A percentile compares a stretch with the other conserved stretches of the same genome.
Conservation (phyloP, 2,329 filamentous ascomycete species). For the Colletotrichum truncatum region DNA sequence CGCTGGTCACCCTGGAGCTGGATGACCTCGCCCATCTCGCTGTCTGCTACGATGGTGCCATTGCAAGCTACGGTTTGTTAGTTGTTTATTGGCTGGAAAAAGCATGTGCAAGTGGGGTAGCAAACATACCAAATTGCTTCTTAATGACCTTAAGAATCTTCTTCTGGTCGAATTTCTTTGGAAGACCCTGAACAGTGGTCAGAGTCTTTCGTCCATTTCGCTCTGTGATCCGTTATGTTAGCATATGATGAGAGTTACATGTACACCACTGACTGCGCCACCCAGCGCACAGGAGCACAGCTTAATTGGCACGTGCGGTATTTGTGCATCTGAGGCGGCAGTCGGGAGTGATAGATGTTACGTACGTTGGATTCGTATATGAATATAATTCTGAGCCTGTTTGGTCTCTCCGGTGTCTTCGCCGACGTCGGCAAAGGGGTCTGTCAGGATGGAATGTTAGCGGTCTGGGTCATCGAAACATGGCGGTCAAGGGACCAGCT, state of each 20-base stretch:
- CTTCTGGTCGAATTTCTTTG: constrained; percentile 99
- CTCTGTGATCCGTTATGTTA: constrained; percentile 69
- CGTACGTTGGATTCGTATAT: constrained; percentile 99
- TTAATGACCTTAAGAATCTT: constrained; percentile 99
- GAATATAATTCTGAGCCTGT: constrained; percentile 97
- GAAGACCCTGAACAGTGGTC: constrained; percentile 98
- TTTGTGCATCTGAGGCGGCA: not conserved
- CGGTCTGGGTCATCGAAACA: not conserved
- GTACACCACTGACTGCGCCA: too few species aligned
- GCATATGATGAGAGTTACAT: constrained; percentile 33
- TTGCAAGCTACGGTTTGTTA: constrained; percentile 79
- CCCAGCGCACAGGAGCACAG: too few species aligned
- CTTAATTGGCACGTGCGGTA: constrained; percentile 29
- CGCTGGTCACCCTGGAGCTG: constrained; percentile 99
- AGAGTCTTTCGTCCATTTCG: constrained; percentile 99
- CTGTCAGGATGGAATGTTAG: constrained; percentile 57
- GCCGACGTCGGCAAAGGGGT: constrained; percentile 99
- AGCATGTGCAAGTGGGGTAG: not conserved
- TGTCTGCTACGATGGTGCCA: constrained; percentile 98
- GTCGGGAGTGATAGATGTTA: constrained; percentile 37
- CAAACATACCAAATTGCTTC: constrained; percentile 91
- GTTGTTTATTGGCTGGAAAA: constrained; percentile 38
- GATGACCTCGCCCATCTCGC: constrained; percentile 98
- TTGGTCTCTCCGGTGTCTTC: constrained; percentile 97
- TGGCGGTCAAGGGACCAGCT: constrained; percentile 15